Evolutionary conservation across 2,329 filamentous ascomycete species (phyloP), one percentile per base, ranked within the genome.

Genomic region (Pseudocercospora eumusae): DNA sequence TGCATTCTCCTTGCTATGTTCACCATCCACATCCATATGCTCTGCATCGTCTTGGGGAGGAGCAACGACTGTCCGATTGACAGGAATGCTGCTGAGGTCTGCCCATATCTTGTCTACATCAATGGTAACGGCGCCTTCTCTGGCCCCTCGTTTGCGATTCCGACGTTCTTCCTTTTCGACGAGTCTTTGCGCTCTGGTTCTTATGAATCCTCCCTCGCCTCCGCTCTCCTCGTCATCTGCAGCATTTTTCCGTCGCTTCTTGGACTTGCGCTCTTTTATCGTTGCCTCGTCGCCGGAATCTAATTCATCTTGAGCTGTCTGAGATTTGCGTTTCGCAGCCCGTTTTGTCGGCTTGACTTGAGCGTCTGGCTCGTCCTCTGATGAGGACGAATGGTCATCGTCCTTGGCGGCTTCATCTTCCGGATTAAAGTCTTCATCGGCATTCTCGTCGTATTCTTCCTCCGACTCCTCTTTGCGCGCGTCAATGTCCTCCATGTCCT

Each of bases 231-330:
- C 66, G 23, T 72, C 70, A 13, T 62, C 64, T 11, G 28, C 64
- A 23, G 60, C 61, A 45, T 71, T 70, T 57, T 75, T 76, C 68
- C 75, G 77, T 44, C 73, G 73, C 66, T 78, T 81, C 60, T 71
- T 74, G 8, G 60, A 53, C 60, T 77, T 78, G 15, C 77, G 79
- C 64, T 80, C 82, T 59, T 75, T 75, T 45, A 85, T 84, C n/a
- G 81, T 84, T 7, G 75, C 79, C 67, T 85, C 83, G 66, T 86
- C 83, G 3, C 83, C 83, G 8, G 83, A 84, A 61, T 84, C 81
- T 3, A 84, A 71, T 5, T 74, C 73, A 49, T 73, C 64, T 71
- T 50, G 56, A 2, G 62, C 57, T 18, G 78, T 66, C 66, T 73
- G 73, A 62, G 78, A 80, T 33, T 73, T 73, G 61, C 76, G 75